Conservation (phyloP, 164 flowering plant species). For the Houttuynia cordata region DNA sequence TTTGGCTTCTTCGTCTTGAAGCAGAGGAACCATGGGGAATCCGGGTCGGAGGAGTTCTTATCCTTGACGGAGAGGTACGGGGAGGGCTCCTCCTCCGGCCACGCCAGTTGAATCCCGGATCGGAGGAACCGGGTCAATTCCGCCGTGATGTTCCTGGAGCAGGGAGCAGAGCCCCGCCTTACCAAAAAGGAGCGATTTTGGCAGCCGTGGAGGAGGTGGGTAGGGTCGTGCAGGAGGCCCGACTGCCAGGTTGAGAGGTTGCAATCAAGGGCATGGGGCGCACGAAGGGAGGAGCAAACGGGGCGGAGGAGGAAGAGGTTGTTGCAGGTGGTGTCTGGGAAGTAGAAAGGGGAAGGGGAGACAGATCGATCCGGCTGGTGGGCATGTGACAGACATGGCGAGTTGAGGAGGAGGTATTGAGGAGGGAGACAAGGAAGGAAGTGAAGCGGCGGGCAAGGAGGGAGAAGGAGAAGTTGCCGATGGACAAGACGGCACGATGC, state of each 20-base stretch:
- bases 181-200: background rate
- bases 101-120: conserved; percentile 35
- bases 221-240: background rate
- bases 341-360: background rate
- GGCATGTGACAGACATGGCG: background rate
- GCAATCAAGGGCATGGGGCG: background rate
- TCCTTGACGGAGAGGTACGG: conserved; percentile 45
- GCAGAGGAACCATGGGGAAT: conserved; percentile 41
- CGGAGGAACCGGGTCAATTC: conserved; percentile 9
- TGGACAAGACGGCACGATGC: background rate
- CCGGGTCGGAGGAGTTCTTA: conserved; percentile 23
- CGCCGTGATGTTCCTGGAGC: background rate
- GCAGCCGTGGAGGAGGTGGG: background rate
- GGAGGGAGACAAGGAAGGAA: background rate
- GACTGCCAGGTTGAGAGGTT: background rate
- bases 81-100: conserved; percentile 30
- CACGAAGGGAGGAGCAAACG: background rate
- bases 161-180: background rate
- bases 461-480: background rate
- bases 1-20: conserved; percentile 15
- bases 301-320: background rate
- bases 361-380: background rate
- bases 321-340: background rate
- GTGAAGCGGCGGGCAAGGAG: background rate
- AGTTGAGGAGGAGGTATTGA: background rate